Base-by-base conservation (phyloP, 495 filamentous ascomycete species). In the Aspergillus panamensis region DNA sequence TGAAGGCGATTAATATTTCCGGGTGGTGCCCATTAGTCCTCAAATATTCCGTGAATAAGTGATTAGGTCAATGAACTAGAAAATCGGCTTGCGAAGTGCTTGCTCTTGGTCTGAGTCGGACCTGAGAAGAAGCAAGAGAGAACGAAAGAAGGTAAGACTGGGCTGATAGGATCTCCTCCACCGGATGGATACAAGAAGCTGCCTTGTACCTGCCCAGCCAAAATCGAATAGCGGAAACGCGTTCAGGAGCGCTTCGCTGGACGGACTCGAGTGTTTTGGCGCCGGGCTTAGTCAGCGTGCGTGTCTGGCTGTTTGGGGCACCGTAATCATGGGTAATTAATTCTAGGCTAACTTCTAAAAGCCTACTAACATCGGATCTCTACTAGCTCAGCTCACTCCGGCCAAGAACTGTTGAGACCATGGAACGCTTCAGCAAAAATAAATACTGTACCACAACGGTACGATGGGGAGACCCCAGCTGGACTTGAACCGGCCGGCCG, bases 401-500 rank as follows among this genome's bases (percentile, higher is more conserved):
- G n/a, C n/a, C n/a, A n/a, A 37, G 14, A 39, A 42, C 19, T 10
- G 37, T 29, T 16, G 40, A 16, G 51, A 20, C 51, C 8, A 37
- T 21, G 19, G 21, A 16, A 49, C n/a, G 48, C 43, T 40, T 29
- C 33, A 56, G 35, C 42, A 48, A 32, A 51, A 10, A 45, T 8
- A 19, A 45, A 45, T 40, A 40, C 16, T 16, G 16, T 40, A 40
- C 12, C 37, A 40, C 2, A 39, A 8, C 8, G 25, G 25, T 25
- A 25, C 25, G 25, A 25, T 25, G 25, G 25, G 35, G 35, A 39
- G n/a, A 10, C 42, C 40, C 9, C n/a, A 19, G 42, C 14, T 17
- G 14, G 42, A 45, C 42, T 45, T 17, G 42, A 19, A 37, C 54
- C 47, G 47, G 47, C 32, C 47, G 42, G 2, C 37, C 37, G 55